phyloP scores from a whole-genome alignment of 108 stramenopile species.

The Nitzschia putrida region DNA sequence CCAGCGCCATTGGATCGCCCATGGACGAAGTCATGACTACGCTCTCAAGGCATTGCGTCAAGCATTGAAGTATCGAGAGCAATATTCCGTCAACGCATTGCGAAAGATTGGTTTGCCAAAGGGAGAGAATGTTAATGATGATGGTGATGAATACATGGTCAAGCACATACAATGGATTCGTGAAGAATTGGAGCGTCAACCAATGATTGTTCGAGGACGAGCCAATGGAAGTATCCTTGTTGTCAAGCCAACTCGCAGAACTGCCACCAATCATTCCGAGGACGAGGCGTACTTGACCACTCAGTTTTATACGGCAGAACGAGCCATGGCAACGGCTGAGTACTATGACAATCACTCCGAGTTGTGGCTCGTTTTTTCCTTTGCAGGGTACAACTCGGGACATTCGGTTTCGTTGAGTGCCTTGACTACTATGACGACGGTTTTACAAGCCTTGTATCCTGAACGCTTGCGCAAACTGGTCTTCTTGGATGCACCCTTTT shows the following conservation, averaged over 20 bases:
- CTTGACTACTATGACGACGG: conserved; percentile 6
- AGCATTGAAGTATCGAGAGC: conserved; percentile 16
- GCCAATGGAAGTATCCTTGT: conserved; percentile 15
- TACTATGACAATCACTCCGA: conserved; percentile 15
- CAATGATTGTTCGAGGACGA: conserved; percentile 25
- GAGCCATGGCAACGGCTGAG: conserved; percentile 36
- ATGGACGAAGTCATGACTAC: background rate
- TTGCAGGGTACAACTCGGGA: conserved; percentile 15
- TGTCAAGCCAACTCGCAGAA: conserved; percentile 13
- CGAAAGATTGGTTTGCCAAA: conserved; percentile 9
- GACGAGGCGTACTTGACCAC: conserved; percentile 30
- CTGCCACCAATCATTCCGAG: background rate
- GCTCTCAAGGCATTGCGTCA: conserved; percentile 1
- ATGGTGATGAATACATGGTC: background rate
- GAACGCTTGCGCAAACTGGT: conserved; percentile 39
- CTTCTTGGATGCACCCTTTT: conserved; percentile 39
- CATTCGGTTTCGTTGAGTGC: conserved; percentile 25
- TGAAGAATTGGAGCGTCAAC: conserved; percentile 33
- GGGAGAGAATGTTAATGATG: background rate
- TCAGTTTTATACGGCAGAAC: conserved; percentile 37
- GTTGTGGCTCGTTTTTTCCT: conserved; percentile 27
- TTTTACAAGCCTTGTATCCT: conserved; percentile 33
- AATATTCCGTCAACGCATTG: conserved; percentile 1
- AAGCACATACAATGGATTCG: conserved; percentile 6
- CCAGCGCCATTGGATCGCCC: conserved; percentile 13